phyloP scores from a whole-genome alignment of 352 stramenopile genomes.

The Chrysophaeum taylorii region DNA sequence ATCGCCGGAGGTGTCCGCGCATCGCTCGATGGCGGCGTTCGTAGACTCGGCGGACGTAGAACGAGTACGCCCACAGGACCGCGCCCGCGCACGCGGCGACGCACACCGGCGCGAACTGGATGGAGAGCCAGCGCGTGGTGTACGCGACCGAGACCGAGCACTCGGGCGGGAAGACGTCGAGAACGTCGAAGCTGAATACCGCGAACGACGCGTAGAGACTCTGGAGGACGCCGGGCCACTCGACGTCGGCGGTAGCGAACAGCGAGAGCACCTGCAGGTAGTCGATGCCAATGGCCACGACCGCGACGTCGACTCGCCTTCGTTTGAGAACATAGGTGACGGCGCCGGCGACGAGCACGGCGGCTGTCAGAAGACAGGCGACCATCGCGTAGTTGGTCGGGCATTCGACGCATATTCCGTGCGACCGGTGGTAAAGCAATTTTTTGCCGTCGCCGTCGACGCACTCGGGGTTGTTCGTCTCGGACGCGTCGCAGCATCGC shows the following conservation, averaged over 20 bases:
- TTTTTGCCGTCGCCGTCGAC: background rate
- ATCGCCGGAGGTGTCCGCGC: background rate
- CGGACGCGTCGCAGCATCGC: slow-evolving; percentile 20
- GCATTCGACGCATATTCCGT: slow-evolving; percentile 30
- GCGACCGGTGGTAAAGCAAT: slow-evolving; percentile 29
- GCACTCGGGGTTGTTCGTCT: slow-evolving; percentile 19
- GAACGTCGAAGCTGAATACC: slow-evolving; percentile 64
- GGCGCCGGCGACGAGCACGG: slow-evolving; percentile 10
- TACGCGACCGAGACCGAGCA: slow-evolving; percentile 62
- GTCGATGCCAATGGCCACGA: slow-evolving; percentile 64
- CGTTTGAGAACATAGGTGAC: slow-evolving; percentile 27
- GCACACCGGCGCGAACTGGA: slow-evolving; percentile 47
- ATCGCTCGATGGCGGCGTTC: background rate
- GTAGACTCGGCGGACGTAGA: background rate
- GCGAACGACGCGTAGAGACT: slow-evolving; percentile 53
- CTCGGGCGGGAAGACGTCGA: slow-evolving; percentile 59
- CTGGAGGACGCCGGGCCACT: slow-evolving; percentile 53
- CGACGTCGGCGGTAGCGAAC: slow-evolving; percentile 54
- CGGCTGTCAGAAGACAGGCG: slow-evolving; percentile 21
- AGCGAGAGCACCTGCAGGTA: slow-evolving; percentile 71
- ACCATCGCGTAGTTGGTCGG: slow-evolving; percentile 27
- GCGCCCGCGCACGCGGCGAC: slow-evolving; percentile 25
- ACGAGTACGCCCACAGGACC: too few relatives aligned
- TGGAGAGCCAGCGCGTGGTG: slow-evolving; percentile 53
- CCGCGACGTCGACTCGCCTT: slow-evolving; percentile 32